Percentiles rank a stretch among this genome's conserved stretches.
Evolutionary conservation across 225 moss, liverwort and hornwort species (phyloP).

Genomic region (Marchantia paleacea): DNA sequence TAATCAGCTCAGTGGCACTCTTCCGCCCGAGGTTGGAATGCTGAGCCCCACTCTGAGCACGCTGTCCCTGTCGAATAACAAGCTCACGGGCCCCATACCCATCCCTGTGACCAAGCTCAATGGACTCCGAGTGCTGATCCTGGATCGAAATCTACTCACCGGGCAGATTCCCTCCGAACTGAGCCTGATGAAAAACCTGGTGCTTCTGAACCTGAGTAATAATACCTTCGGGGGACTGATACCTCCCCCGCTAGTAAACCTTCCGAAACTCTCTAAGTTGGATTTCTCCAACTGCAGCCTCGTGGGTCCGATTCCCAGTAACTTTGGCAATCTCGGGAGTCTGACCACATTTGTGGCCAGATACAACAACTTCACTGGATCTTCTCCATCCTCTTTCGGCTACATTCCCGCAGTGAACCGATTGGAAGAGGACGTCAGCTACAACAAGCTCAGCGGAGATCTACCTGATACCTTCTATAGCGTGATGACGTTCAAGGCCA

Average conservation of each 20-base stretch:
- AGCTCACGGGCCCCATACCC: slow-evolving; percentile 3
- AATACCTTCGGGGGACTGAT: not conserved
- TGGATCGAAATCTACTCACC: not conserved
- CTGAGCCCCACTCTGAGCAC: not conserved
- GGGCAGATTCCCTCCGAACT: not conserved
- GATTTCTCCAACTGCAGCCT: not conserved
- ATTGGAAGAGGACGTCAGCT: slow-evolving; percentile 1
- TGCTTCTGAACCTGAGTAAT: not conserved
- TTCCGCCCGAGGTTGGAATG: not conserved
- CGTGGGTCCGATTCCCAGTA: slow-evolving; percentile 22
- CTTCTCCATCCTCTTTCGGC: not conserved
- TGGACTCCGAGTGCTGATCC: not conserved
- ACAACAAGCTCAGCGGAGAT: not conserved
- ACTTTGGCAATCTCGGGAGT: not conserved
- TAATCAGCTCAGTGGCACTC: not conserved
- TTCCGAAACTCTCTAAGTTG: slow-evolving; percentile 49
- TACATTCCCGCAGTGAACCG: slow-evolving; percentile 24
- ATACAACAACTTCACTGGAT: not conserved
- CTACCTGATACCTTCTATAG: not conserved
- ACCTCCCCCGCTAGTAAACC: not conserved
- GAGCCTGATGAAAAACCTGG: not conserved
- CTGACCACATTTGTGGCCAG: not conserved
- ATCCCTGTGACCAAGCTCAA: slow-evolving; percentile 22
- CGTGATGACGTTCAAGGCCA: not conserved
- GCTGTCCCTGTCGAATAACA: not conserved